Base-by-base conservation (phyloP, 345 rosid genomes). In the Boechera retrofracta region DNA sequence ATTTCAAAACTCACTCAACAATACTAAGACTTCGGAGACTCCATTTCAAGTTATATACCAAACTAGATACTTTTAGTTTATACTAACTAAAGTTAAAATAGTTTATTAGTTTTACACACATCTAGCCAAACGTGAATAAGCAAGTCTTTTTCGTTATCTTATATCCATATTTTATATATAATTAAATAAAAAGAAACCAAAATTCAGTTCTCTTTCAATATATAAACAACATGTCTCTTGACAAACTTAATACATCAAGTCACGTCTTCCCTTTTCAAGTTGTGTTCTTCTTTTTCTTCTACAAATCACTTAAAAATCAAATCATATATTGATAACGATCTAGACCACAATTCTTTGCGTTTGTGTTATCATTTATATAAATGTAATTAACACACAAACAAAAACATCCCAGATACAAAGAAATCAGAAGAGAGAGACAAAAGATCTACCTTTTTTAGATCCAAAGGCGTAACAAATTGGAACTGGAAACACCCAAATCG, bases 221-320 rank as follows among this genome's bases (percentile, higher is more conserved):
- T 21, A 10, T 12, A 7, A 41, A 68, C 61, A 49, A 59, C 79
- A 69, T 76, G 74, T 76, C 63, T 5, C 28, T 21, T 5, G 32
- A 7, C 56, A 51, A 68, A n/a, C 47, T 48, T 8, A 68, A 51
- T 55, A 51, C 79, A 60, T 36, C 52, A 60, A 52, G 48, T 32
- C 69, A 69, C 74, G 65, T 59, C 55, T 76, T 67, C 60, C 42
- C 3, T 67, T 16, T 36, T 49, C 48, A 35, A 76, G 3, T 68
- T 69, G 63, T 69, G 68, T 53, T 76, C 42, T 32, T 69, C 72
- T 16, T 16, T 16, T 57, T 58, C 53, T 18, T 75, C 56, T 42
- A 49, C 54, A 68, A 51, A 53, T 33, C 45, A 15, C 69, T 59
- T 60, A 10, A 13, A 18, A 39, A 29, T 41, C 64, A 71, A 26